Percentiles rank a stretch among this genome's conserved stretches.
These are phyloP conservation scores for Trichoderma koningiopsis DNA, from an alignment of 2,329 filamentous ascomycete species.

Conservation along the genomic window DNA sequence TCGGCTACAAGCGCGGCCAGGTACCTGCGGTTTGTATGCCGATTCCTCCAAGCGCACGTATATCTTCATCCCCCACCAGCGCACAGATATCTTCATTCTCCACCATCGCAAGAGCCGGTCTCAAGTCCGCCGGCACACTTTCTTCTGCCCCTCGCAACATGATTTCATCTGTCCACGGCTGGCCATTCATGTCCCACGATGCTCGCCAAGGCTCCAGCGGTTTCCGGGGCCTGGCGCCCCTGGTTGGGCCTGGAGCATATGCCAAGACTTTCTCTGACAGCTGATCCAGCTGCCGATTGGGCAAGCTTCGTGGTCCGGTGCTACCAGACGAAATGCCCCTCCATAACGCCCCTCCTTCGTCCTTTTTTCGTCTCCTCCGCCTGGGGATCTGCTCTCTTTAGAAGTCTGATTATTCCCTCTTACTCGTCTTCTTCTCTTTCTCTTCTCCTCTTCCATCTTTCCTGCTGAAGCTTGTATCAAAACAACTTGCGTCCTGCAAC, in stretches of 20 bases:
- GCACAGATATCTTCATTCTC: slow-evolving; percentile 4
- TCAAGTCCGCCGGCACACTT: slow-evolving; percentile 17
- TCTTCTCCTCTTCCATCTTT: not conserved
- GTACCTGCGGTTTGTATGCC: not conserved
- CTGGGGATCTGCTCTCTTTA: not conserved
- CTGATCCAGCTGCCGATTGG: slow-evolving; percentile 20
- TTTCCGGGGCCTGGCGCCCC: not conserved
- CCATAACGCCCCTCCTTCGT: slow-evolving; percentile 16
- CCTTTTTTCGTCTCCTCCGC: not conserved
- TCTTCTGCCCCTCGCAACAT: slow-evolving; percentile 9
- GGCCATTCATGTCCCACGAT: slow-evolving; percentile 16
- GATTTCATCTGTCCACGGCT: slow-evolving; percentile 16
- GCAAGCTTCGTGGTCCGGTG: not conserved
- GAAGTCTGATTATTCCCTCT: not conserved
- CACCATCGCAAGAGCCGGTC: not conserved
- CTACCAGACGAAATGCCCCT: slow-evolving; percentile 6
- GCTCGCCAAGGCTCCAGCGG: not conserved
- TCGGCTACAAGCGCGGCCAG: slow-evolving; percentile 6
- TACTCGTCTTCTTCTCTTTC: not conserved
- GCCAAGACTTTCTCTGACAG: slow-evolving; percentile 17
- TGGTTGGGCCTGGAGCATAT: slow-evolving; percentile 18
- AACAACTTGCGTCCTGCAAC: not conserved
- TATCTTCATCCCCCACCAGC: slow-evolving; percentile 14
- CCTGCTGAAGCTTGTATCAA: not conserved
- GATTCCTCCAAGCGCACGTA: not conserved